A percentile compares a stretch with the other conserved stretches of the same genome.
Conservation (phyloP, 75 land plant genomes). For the Cryptomeria japonica region DNA sequence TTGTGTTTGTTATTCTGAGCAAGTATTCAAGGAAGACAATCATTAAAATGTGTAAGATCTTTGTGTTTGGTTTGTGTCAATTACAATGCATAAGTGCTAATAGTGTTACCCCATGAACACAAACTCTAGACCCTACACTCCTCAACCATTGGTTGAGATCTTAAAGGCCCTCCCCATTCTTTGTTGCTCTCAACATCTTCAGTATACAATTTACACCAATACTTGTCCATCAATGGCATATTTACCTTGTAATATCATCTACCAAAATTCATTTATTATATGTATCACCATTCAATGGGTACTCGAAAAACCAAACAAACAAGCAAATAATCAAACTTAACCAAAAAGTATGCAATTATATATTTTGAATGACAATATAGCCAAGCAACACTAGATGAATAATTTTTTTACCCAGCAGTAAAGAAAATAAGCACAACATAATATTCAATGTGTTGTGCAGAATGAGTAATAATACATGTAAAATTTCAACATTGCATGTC, state of each 20-base stretch:
- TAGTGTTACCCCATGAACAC: background rate
- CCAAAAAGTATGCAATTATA: background rate
- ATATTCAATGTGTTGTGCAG: too few species aligned
- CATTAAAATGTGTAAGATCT: background rate
- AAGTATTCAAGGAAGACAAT: background rate
- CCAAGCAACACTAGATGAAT: background rate
- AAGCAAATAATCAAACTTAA: background rate
- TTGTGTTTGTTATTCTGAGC: background rate
- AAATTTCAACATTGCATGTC: background rate
- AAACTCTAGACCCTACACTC: background rate
- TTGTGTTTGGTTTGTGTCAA: background rate
- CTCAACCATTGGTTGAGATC: too few species aligned
- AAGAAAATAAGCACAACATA: background rate
- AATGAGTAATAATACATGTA: background rate
- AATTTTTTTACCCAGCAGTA: background rate
- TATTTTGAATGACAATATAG: background rate
- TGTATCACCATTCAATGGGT: background rate
- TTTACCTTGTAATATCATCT: background rate
- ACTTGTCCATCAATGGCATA: background rate
- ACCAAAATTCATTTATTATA: background rate
- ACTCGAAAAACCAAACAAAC: background rate
- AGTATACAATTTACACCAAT: background rate
- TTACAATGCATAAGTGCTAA: background rate
- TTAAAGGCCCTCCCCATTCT: too few species aligned
- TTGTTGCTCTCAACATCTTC: too few species aligned